Evolutionary conservation across 2,329 filamentous ascomycete species (phyloP), one percentile per base, ranked within the genome.

Genomic region (Fusarium keratoplasticum): DNA sequence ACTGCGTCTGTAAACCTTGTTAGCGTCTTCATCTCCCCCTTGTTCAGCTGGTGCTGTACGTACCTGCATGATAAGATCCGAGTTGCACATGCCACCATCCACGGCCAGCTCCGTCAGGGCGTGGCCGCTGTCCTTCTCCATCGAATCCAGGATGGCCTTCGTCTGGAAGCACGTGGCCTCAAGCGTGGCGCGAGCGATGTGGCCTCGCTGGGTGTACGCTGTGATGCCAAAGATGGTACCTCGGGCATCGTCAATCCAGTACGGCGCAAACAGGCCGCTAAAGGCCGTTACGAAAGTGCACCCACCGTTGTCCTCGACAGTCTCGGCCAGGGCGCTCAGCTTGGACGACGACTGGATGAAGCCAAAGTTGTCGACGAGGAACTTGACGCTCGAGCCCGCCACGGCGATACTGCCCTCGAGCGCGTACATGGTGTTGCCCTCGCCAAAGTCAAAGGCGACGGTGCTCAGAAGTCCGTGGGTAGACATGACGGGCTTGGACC

Each of bases 131-230:
- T 95, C 94, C 81, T 92, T 92, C 80, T 92, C 92, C 93, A 95
- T 95, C 61, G 94, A 92, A 78, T 94, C 90, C 31, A 95, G 87
- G 72, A 95, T 95, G 25, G 93, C 93, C 81, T 94, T 94, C 62
- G 93, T 95, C 83, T 95, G 93, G 85, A 93, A 95, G 83, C 93
- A 95, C 27, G 93, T 94, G 11, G 93, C 93, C 83, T 95, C 93
- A 64, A 95, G 88, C 0, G 93, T 95, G 29, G 93, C 94, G 60
- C 94, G 89, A 31, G 93, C 93, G 77, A 95, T 93, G 81, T 95
- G 94, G 7, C 93, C 93, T 38, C 89, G 89, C 81, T 94, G 87
- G 0, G 93, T 95, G 83, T 93, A 92, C 70, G 94, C 91, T 0
- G 93, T 94, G 77, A 95, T 93, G 52, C 93, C 93, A 76, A 94